phyloP scores from a whole-genome alignment of 2,329 filamentous ascomycete genomes.

The Ramichloridium luteum region DNA sequence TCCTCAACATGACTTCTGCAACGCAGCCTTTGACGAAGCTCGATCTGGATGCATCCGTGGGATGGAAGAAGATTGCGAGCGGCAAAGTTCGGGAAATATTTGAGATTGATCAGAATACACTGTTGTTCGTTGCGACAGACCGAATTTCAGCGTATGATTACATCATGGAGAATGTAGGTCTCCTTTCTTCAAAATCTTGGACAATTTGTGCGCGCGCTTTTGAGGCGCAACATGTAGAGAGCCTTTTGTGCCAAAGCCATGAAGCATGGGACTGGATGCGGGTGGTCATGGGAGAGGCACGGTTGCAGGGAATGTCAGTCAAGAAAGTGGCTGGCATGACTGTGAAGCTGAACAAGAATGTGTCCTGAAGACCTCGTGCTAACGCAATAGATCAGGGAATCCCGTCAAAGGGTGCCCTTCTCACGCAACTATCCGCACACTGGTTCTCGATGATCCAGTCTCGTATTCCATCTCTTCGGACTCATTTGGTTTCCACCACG shows the following conservation, averaged over 20 bases:
- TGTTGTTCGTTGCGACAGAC: conserved; percentile 78
- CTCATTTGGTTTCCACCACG: conserved; percentile 49
- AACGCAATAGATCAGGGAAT: conserved; percentile 50
- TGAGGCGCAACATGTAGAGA: too few species aligned
- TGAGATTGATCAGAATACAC: conserved; percentile 52
- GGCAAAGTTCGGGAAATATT: conserved; percentile 79
- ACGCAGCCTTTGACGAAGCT: not conserved
- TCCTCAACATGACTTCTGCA: not conserved
- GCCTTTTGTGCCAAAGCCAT: too few species aligned
- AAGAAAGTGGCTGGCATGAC: too few species aligned
- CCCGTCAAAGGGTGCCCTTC: conserved; percentile 53
- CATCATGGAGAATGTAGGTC: conserved; percentile 64
- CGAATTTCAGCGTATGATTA: conserved; percentile 95
- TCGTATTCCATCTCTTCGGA: conserved; percentile 46
- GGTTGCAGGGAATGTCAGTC: too few species aligned
- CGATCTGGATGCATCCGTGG: not conserved
- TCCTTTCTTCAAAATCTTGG: too few species aligned
- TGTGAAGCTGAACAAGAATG: too few species aligned
- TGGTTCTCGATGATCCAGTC: conserved; percentile 54
- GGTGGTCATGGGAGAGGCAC: too few species aligned
- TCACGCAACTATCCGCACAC: conserved; percentile 54
- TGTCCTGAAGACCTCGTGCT: too few species aligned
- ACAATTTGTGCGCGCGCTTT: too few species aligned
- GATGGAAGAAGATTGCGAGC: conserved; percentile 37
- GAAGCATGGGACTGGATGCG: too few species aligned